Evolutionary conservation across 306 rosid genomes (phyloP).

Genomic region (Prosopis cineraria): DNA sequence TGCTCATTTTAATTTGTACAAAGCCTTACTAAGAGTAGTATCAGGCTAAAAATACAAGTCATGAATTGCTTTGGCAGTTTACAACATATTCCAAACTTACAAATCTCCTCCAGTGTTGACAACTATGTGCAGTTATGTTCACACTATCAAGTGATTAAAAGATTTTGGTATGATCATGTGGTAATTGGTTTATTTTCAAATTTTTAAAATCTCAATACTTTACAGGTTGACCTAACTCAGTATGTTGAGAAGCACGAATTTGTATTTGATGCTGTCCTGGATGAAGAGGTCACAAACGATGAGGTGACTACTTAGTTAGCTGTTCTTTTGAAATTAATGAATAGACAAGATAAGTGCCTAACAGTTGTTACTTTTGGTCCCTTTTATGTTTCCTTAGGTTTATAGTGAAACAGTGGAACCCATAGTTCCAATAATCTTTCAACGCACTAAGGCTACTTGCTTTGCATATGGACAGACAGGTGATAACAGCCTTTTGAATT

Average conservation of each 20-base stretch:
- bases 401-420: constrained; percentile 99
- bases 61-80: background rate
- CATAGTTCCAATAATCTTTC: constrained; percentile 95
- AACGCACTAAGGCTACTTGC: constrained; percentile 98
- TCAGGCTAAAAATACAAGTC: background rate
- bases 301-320: constrained; percentile 59
- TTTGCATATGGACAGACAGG: constrained; percentile 99
- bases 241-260: constrained; percentile 93
- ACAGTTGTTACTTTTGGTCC: constrained; percentile 17
- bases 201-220: constrained; percentile 36
- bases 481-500: constrained; percentile 40
- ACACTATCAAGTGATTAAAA: background rate
- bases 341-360: constrained; percentile 8
- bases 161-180: constrained; percentile 15
- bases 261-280: constrained; percentile 95
- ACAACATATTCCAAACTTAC: background rate
- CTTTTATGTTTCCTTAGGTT: constrained; percentile 52
- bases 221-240: constrained; percentile 96
- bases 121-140: background rate
- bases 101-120: background rate
- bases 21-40: background rate
- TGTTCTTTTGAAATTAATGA: constrained; percentile 14
- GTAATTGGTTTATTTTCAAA: constrained; percentile 25
- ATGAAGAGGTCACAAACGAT: constrained; percentile 95
- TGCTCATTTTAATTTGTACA: background rate